Base-by-base conservation (phyloP, 2,329 filamentous ascomycete genomes). In the Neobulgaria alba region DNA sequence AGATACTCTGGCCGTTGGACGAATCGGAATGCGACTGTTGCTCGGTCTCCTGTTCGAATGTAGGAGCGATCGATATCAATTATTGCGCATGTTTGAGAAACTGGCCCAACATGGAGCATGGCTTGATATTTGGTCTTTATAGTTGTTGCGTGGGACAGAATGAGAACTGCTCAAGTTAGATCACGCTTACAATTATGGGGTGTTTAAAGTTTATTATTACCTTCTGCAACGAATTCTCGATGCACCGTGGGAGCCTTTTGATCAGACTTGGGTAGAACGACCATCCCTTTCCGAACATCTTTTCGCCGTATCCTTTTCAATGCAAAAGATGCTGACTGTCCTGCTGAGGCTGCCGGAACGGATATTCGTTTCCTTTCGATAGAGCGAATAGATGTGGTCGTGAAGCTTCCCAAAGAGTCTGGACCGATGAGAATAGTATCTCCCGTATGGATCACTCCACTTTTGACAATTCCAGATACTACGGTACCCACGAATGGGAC, bases 91-190 rank as follows among this genome's bases (percentile, higher is more conserved):
- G 92, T 98, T 65, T 98, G 92, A 30, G 84, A 87, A 32, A 98
- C 85, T 0, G 92, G 85, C 0, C 92, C 92, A 3, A 98, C 89
- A 55, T 98, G 92, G 16, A 98, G 73, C 89, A 96, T 98, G 1
- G 92, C 92, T 67, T 98, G 92, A 52, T 98, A 98, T 56, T 88
- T 90, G 0, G 81, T 87, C 63, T 94, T 92, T 63, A 98, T 98
- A 32, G 92, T 98, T 0, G 92, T 98, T 0, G 90, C 88, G 57
- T 98, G 92, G 3, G 85, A 93, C 5, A 98, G 72, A 51, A 98
- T 96, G 16, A 98, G 72, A 1, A 98, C 92, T 79, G 42, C 26
- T 7, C 23, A 26, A 26, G 7, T 7, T 26, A 7, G 12, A 12
- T 26, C 23, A 12, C 23, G 23, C 12, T 26, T 12, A 26, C 0